These are phyloP conservation scores for Trichosporon faecale DNA, from an alignment of 1,284 basidiomycete species.

Conservation along the genomic window DNA sequence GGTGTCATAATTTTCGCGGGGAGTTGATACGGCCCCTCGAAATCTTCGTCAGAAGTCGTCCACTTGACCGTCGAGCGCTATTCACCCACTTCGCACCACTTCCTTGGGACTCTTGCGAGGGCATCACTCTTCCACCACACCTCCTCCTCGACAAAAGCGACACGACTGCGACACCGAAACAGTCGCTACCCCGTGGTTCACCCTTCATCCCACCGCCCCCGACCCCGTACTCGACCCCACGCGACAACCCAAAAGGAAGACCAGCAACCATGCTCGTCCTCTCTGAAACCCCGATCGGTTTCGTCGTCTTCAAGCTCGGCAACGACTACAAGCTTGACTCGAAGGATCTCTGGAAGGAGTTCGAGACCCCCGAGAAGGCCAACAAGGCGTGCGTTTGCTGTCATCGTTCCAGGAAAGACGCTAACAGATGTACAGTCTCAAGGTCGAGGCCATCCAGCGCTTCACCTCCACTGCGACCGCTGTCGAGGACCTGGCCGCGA, in stretches of 20 bases:
- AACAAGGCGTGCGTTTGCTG: slow-evolving; percentile 73
- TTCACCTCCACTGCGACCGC: slow-evolving; percentile 95
- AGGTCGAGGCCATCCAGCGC: slow-evolving; percentile 91
- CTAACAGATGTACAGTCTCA: slow-evolving; percentile 60
- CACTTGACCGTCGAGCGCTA: slow-evolving; percentile 1
- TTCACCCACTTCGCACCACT: slow-evolving; percentile 8
- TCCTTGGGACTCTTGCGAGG: background rate
- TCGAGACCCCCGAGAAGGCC: slow-evolving; percentile 85
- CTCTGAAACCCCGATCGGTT: slow-evolving; percentile 59
- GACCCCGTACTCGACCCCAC: background rate
- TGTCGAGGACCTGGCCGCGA: slow-evolving; percentile 95
- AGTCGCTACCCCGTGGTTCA: background rate
- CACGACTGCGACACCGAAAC: background rate
- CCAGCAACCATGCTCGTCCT: slow-evolving; percentile 53
- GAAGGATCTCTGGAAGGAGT: slow-evolving; percentile 85
- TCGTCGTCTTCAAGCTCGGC: slow-evolving; percentile 95
- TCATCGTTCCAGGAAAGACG: background rate
- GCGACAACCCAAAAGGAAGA: background rate
- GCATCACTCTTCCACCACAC: background rate
- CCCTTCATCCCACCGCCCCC: background rate
- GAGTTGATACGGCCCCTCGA: slow-evolving; percentile 1
- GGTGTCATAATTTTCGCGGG: slow-evolving; percentile 13
- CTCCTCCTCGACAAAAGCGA: background rate
- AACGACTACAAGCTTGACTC: slow-evolving; percentile 84
- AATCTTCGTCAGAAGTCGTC: slow-evolving; percentile 9